Conservation (phyloP, 169 alveolate genomes). For the Plasmodium cynomolgi region DNA sequence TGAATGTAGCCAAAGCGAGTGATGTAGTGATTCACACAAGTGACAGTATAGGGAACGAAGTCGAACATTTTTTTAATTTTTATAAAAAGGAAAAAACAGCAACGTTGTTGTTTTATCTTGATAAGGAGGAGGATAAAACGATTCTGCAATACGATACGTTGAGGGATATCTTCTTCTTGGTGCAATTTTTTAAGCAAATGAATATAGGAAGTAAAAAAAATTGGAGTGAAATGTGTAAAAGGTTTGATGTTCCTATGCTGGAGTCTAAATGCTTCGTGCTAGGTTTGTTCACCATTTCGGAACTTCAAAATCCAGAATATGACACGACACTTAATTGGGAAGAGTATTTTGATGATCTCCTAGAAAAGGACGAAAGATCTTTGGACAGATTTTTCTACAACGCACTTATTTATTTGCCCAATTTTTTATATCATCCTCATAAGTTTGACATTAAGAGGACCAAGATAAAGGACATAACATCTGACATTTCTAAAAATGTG, state of each 20-base stretch:
- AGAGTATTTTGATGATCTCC: conserved; percentile 4
- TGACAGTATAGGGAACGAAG: conserved; percentile 15
- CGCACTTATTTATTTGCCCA: conserved; percentile 29
- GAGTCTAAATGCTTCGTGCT: conserved; percentile 44
- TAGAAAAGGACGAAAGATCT: neutral
- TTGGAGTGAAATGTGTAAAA: conserved; percentile 61
- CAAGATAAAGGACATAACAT: neutral
- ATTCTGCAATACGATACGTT: conserved; percentile 29
- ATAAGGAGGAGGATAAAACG: neutral
- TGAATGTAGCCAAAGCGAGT: conserved; percentile 13
- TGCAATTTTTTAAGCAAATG: conserved; percentile 45
- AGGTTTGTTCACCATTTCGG: conserved; percentile 48
- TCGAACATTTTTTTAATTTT: conserved; percentile 30
- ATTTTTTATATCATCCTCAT: conserved; percentile 63
- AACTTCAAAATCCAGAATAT: conserved; percentile 19
- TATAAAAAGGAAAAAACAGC: conserved; percentile 58
- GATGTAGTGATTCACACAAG: conserved; percentile 27
- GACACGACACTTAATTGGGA: conserved; percentile 1
- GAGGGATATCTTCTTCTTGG: conserved; percentile 49
- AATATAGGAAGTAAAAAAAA: neutral
- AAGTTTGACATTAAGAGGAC: neutral
- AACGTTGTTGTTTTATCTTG: conserved; percentile 29
- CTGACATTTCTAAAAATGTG: neutral
- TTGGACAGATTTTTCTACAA: conserved; percentile 16
- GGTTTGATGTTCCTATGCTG: conserved; percentile 26